Percentiles rank a stretch among this genome's conserved stretches.
Conservation (phyloP, 768 basidiomycete species). For the Panaeolus papilionaceus region DNA sequence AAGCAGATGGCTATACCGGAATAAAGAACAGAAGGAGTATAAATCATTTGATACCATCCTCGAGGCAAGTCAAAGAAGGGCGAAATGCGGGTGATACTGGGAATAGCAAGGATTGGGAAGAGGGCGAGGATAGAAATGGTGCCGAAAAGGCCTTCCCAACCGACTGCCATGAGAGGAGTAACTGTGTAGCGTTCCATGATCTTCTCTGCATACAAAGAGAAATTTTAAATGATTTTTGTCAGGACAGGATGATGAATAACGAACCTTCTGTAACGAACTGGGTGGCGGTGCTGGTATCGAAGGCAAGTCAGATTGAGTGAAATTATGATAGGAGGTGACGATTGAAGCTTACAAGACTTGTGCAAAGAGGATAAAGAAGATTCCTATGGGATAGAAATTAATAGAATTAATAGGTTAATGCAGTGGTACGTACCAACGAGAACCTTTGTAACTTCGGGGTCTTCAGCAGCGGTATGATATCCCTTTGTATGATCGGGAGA, state of each 20-base stretch:
- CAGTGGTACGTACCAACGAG: constrained; percentile 65
- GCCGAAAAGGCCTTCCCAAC: constrained; percentile 94
- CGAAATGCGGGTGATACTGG: constrained; percentile 64
- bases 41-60: constrained; percentile 89
- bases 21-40: constrained; percentile 74
- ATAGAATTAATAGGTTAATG: background rate
- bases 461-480: constrained; percentile 48
- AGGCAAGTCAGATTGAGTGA: constrained; percentile 23
- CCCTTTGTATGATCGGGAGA: constrained; percentile 41
- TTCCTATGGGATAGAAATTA: constrained; percentile 53
- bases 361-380: constrained; percentile 91
- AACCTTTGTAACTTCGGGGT: constrained; percentile 70
- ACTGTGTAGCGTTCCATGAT: constrained; percentile 89
- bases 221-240: constrained; percentile 18
- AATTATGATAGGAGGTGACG: constrained; percentile 14
- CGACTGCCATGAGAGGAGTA: constrained; percentile 90
- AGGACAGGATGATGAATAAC: constrained; percentile 21
- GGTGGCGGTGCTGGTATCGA: constrained; percentile 71
- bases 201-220: constrained; percentile 61
- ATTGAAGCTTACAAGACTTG: constrained; percentile 80
- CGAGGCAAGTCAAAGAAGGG: constrained; percentile 88
- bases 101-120: constrained; percentile 81
- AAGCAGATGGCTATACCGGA: constrained; percentile 74
- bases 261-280: constrained; percentile 90
- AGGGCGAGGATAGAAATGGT: constrained; percentile 76